A percentile compares a stretch with the other conserved stretches of the same genome.
These are phyloP conservation scores for Citrus maxima DNA, from an alignment of 345 rosid genomes.

Conservation along the genomic window DNA sequence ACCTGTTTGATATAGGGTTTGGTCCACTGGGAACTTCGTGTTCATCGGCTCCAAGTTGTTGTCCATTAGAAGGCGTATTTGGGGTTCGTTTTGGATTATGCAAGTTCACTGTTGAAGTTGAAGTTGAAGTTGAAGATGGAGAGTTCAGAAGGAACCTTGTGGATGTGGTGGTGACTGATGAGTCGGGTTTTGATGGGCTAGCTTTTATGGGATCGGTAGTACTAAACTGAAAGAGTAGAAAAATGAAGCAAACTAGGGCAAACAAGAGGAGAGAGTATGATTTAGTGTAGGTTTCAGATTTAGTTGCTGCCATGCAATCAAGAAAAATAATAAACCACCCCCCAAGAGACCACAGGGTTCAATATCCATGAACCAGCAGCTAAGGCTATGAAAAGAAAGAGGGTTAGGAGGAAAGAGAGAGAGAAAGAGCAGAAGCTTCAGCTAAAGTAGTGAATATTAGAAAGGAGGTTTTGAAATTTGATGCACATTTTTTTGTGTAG, in stretches of 20 bases:
- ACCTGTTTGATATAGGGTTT: conserved; percentile 87
- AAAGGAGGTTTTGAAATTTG: conserved; percentile 54
- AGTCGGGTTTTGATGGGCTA: conserved; percentile 22
- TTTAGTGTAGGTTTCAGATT: conserved; percentile 33
- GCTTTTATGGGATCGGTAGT: background rate
- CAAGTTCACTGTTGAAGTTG: conserved; percentile 31
- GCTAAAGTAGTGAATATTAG: conserved; percentile 38
- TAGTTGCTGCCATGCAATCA: conserved; percentile 76
- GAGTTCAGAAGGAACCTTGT: conserved; percentile 53
- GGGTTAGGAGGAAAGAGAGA: conserved; percentile 22
- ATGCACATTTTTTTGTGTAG: conserved; percentile 33
- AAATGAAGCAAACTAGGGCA: conserved; percentile 31
- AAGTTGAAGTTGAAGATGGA: conserved; percentile 18
- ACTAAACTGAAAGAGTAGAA: conserved; percentile 24
- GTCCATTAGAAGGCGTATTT: conserved; percentile 18
- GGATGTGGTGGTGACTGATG: conserved; percentile 26
- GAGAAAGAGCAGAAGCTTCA: conserved; percentile 36
- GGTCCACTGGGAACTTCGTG: conserved; percentile 97
- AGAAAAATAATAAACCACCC: conserved; percentile 65
- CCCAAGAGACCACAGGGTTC: conserved; percentile 92
- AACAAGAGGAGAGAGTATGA: conserved; percentile 34
- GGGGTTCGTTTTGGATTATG: conserved; percentile 29
- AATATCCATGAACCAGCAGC: conserved; percentile 94
- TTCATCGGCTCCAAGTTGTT: conserved; percentile 45
- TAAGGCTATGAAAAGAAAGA: conserved; percentile 31